Evolutionary conservation across 768 basidiomycete genomes (phyloP), one percentile per base, ranked within the genome.

Genomic region (Tubosaeta sp.): DNA sequence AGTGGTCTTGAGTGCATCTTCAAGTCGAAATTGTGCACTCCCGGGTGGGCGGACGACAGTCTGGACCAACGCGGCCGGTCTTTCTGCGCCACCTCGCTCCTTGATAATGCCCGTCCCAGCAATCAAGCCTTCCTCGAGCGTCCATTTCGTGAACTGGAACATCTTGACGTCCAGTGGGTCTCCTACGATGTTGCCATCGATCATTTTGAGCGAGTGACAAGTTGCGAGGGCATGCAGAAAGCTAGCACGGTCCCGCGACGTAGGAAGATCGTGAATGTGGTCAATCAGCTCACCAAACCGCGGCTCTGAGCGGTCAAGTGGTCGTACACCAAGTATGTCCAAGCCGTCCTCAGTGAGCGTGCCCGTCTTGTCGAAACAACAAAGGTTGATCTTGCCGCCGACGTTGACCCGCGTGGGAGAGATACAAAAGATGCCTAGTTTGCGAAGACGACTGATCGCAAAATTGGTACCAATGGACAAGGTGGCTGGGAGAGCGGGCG

Each of bases 301-400:
- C 48, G 84, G 80, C 8, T 74, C 78, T 42, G 75, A 78, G 39
- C 90, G 83, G 52, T 95, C 94, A 38, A 90, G 79, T 6, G 82
- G 83, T 40, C 95, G 86, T 16, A 96, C 87, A 14, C 96, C 96
- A 41, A 99, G 84, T 40, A 99, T 93, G 65, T 99, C 96, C 44
- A 99, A 76, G 0, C 95, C 96, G 57, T 99, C 96, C 69, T 99
- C 96, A 1, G 96, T 99, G 21, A 99, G 77, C 9, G 96, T 99
- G 8, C 96, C 96, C 1, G 96, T 99, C 72, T 99, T 99, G 75
- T 99, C 96, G 62, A 99, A 99, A 64, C 94, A 97, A 60, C 93
- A 93, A 10, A 98, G 87, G 57, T 98, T 97, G 71, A 98, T 76
- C 72, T 96, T 94, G 10, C 96, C 96, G 1, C 84, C 91, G 41